These are phyloP conservation scores for Fusarium papillatum DNA, from an alignment of 2,329 filamentous ascomycete genomes.

Conservation along the genomic window DNA sequence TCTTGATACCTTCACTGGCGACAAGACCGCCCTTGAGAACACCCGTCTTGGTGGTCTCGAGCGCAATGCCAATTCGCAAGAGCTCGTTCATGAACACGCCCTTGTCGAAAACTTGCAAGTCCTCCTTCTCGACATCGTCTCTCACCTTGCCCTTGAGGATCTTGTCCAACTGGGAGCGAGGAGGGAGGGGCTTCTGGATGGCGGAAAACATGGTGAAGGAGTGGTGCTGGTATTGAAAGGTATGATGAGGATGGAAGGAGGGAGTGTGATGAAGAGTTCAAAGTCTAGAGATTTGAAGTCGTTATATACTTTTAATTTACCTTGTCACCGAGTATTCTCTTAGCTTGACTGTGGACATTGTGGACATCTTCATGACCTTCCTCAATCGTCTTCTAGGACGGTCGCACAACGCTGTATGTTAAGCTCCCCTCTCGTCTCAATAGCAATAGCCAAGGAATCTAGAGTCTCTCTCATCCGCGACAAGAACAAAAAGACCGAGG, in stretches of 20 bases:
- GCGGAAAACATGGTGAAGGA: neutral
- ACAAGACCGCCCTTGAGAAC: slow-evolving; percentile 4
- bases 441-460: neutral
- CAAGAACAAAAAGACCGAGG: neutral
- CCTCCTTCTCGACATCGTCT: slow-evolving; percentile 9
- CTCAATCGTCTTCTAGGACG: neutral
- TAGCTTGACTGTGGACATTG: neutral
- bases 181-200: neutral
- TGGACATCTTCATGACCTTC: neutral
- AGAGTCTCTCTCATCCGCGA: neutral
- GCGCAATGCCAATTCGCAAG: slow-evolving; percentile 13
- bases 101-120: slow-evolving; percentile 24
- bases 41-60: slow-evolving; percentile 14
- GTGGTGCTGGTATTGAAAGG: neutral
- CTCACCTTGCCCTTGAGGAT: slow-evolving; percentile 24
- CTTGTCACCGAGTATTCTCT: neutral
- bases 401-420: neutral
- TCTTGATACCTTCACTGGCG: slow-evolving; percentile 3
- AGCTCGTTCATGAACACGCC: slow-evolving; percentile 33
- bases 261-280: neutral
- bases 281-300: neutral
- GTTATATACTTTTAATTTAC: neutral
- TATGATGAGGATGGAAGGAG: neutral
- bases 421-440: neutral
- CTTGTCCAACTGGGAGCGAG: slow-evolving; percentile 10